Evolutionary conservation across 176 grass and related monocot species (phyloP).

Genomic region (Eremochloa ophiuroides): DNA sequence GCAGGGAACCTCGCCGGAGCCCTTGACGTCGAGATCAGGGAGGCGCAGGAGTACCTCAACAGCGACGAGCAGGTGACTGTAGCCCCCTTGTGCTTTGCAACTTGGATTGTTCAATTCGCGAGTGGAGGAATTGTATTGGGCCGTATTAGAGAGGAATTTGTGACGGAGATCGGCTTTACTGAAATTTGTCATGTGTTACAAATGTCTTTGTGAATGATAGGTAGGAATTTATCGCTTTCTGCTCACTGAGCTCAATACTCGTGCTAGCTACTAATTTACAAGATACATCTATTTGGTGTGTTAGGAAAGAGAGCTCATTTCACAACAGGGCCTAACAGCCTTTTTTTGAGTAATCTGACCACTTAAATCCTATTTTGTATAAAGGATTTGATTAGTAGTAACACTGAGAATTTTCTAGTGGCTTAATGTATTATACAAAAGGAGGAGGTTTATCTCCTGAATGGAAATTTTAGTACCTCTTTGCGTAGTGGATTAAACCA

Average conservation of each 20-base stretch:
- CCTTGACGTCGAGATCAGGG: constrained; percentile 75
- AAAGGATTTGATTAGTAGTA: not conserved
- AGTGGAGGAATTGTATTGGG: too few relatives aligned
- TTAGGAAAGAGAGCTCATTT: not conserved
- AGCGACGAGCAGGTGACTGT: constrained; percentile 59
- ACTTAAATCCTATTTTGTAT: not conserved
- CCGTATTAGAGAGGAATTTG: not conserved
- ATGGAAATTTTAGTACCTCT: not conserved
- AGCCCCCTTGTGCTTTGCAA: not conserved
- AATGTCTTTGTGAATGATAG: not conserved
- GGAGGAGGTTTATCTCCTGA: not conserved
- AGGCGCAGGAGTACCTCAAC: constrained; percentile 58
- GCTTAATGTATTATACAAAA: not conserved
- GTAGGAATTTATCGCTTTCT: not conserved
- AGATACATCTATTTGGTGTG: not conserved
- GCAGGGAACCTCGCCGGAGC: constrained; percentile 40
- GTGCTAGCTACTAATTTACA: not conserved
- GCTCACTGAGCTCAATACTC: not conserved
- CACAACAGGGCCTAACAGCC: not conserved
- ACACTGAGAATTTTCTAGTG: not conserved
- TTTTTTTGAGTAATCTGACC: not conserved
- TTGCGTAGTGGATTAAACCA: not conserved
- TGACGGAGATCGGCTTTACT: not conserved
- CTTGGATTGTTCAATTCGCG: not conserved
- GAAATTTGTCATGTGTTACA: not conserved